Evolutionary conservation across 257 asterid genomes (phyloP).

Genomic region (Solanum neorickii): DNA sequence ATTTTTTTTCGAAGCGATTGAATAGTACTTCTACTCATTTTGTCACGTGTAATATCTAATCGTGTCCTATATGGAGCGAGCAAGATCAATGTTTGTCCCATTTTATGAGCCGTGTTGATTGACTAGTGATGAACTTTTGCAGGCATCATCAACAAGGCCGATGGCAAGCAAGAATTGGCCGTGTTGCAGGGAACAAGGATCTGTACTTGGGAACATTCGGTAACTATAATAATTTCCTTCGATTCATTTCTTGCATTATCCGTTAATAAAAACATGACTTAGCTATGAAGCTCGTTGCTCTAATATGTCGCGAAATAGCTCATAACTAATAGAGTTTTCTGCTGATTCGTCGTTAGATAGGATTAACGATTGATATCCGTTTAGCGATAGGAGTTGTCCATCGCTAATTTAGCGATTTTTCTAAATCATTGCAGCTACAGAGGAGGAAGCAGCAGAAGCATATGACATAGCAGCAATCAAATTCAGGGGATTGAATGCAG

Average conservation of each 20-base stretch:
- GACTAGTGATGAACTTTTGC: neutral
- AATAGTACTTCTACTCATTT: neutral
- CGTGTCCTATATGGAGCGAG: neutral
- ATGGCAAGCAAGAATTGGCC: slow-evolving; percentile 77
- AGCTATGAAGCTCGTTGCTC: neutral
- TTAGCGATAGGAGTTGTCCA: neutral
- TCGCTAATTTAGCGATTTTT: neutral
- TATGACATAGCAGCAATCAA: slow-evolving; percentile 62
- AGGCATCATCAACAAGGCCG: slow-evolving; percentile 78
- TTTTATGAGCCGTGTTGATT: neutral
- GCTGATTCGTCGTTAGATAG: neutral
- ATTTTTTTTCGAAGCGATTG: neutral
- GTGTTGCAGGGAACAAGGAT: slow-evolving; percentile 74
- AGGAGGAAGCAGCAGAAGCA: slow-evolving; percentile 69
- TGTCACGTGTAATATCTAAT: neutral
- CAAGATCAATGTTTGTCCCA: neutral
- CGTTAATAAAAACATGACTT: neutral
- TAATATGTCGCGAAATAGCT: neutral
- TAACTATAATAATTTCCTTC: neutral
- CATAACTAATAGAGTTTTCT: neutral
- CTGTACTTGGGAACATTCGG: slow-evolving; percentile 72
- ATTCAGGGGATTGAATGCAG: slow-evolving; percentile 49
- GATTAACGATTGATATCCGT: neutral
- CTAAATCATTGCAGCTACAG: slow-evolving; percentile 30
- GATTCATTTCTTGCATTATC: neutral